These are phyloP conservation scores for Thamnidium elegans DNA, from an alignment of 192 early-diverging fungal species.

Conservation along the genomic window DNA sequence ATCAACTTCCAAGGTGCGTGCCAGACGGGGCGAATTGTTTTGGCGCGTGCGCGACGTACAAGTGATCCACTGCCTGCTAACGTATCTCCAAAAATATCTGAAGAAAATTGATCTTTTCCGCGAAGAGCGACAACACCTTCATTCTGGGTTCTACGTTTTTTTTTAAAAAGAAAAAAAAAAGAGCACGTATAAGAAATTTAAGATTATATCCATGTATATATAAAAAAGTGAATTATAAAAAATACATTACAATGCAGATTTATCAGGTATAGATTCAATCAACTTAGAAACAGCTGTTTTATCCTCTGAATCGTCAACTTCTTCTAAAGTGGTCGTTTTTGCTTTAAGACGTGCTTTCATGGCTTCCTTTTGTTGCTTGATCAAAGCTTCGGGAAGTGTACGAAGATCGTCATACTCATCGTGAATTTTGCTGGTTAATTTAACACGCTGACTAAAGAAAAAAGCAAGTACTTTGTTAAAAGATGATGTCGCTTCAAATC, in stretches of 20 bases:
- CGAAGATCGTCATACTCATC: conserved; percentile 70
- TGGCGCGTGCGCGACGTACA: conserved; percentile 51
- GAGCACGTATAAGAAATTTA: neutral
- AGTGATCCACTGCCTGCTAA: conserved; percentile 41
- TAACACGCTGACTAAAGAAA: conserved; percentile 57
- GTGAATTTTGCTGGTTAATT: conserved; percentile 68
- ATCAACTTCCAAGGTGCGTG: conserved; percentile 99
- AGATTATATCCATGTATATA: neutral
- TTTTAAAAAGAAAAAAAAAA: neutral
- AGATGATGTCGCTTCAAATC: neutral
- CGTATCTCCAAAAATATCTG: conserved; percentile 42
- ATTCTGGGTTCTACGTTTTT: conserved; percentile 24
- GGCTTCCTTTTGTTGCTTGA: conserved; percentile 48
- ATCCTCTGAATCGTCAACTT: conserved; percentile 22
- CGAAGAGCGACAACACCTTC: conserved; percentile 40
- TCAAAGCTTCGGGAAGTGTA: conserved; percentile 59
- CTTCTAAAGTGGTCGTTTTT: conserved; percentile 29
- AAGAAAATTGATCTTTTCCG: conserved; percentile 38
- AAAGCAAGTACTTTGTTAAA: neutral
- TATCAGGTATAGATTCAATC: conserved; percentile 43
- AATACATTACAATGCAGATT: conserved; percentile 13
- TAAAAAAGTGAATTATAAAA: neutral
- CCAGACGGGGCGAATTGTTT: conserved; percentile 76
- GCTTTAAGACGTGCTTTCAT: conserved; percentile 31
- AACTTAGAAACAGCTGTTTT: conserved; percentile 46